Evolutionary conservation across 2,329 filamentous ascomycete species (phyloP), one percentile per base, ranked within the genome.

Genomic region (Pseudogymnoascus sp.): DNA sequence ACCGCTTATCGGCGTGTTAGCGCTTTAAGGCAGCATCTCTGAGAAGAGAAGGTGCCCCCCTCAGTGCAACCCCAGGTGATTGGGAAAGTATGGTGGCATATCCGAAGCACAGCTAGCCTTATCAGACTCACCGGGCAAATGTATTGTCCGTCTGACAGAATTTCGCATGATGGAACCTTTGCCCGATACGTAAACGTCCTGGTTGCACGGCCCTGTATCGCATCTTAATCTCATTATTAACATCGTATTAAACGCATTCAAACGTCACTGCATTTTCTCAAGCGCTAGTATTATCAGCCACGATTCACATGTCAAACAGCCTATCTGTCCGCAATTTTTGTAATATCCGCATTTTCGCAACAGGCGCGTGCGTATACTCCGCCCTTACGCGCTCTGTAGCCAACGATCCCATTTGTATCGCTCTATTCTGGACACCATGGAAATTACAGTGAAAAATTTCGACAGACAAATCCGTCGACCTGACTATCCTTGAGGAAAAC

Each of bases 401-500:
- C 5, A 3, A 19, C 1, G 10, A 6, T 13, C 11, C 10, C 13
- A 44, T 21, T 1, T 44, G 8, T 13, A 16, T 16, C 14, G 33
- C 7, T 11, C 6, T 19, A 10, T 42, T 7, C n/a, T 8, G 6
- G n/a, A 40, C n/a, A 7, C 14, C 37, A 42, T 19, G 1, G 7
- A 19, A 19, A 19, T 19, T 21, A 14, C 10, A 16, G 5, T 7
- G 19, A 16, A 19, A 42, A 19, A 11, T 42, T 4, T 1, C 38
- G 8, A 10, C 2, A 10, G 8, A 63, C 26, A 67, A 66, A 40
- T 66, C 64, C 7, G 61, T 2, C 11, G 14, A 65, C 63, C 21
- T 66, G 63, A 7, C 62, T 62, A n/a, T 63, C 35, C 10, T 65
- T 62, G 59, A 67, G 62, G 1, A 35, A 64, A 14, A 65, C 61